Evolutionary conservation across 768 basidiomycete species (phyloP), one percentile per base, ranked within the genome.

Genomic region (Sporobolomyces pararoseus): DNA sequence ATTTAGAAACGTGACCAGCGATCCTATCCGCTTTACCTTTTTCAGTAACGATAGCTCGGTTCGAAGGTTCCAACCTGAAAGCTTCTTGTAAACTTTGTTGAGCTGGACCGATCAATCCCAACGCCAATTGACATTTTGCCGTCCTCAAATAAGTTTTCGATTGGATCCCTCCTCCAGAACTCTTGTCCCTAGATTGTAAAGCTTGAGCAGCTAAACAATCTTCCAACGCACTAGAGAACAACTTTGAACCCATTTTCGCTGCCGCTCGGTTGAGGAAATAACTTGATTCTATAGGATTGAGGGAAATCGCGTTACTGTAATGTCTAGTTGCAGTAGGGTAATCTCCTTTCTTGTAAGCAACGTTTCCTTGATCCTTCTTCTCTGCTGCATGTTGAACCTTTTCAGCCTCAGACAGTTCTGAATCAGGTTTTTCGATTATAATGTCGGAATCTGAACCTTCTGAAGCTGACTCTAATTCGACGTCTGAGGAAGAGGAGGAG

Each of bases 261-360:
- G 91, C 91, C 0, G 91, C 91, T 34, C 91, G 86, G 78, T 94
- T 94, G 0, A 90, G 89, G 70, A 88, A 82, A 77, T 88, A 93
- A 4, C 88, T 83, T 0, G 90, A 86, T 78, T 92, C 88, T 5
- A 81, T 74, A 0, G 86, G 79, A 68, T 85, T 85, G 73, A 88
- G 80, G 66, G 85, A 86, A 77, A 90, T 88, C 21, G 90, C 90
- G 76, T 86, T 84, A 68, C 86, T 84, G 80, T 92, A 92, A 52
- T 65, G 37, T 2, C 68, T 61, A 7, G 68, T 70, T 46, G 72
- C 72, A 27, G 65, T 55, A 25, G 72, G 62, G 68, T 74, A 74
- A 60, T 74, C 72, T 44, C 39, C 66, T 27, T 64, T 64, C 47
- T 70, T 70, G 66, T 67, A 74, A 12, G 35, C 25, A 3, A 81